Evolutionary conservation across 768 basidiomycete species (phyloP).

Genomic region (Termitomyces sp.): DNA sequence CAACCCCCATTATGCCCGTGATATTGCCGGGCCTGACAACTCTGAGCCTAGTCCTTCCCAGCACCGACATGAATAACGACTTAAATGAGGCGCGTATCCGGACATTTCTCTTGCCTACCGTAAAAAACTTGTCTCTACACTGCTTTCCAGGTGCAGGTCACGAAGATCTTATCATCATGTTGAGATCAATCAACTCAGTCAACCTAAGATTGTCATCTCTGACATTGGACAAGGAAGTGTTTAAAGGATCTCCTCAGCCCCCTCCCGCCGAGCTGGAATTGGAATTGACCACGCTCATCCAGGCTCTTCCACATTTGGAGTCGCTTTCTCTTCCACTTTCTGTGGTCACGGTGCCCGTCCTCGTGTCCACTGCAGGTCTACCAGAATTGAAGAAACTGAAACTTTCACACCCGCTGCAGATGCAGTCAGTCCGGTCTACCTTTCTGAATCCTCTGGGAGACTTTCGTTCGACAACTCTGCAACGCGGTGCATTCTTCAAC

Average conservation of each 20-base stretch:
- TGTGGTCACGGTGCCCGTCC: not conserved
- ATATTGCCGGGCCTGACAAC: constrained; percentile 5
- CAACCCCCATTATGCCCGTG: not conserved
- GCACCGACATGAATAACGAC: not conserved
- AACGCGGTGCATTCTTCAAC: not conserved
- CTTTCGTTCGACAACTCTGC: not conserved
- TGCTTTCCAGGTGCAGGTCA: not conserved
- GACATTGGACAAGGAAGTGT: not conserved
- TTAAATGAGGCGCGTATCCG: not conserved
- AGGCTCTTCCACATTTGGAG: not conserved
- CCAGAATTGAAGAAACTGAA: not conserved
- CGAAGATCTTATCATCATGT: not conserved
- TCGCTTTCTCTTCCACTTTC: constrained; percentile 1
- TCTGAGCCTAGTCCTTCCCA: not conserved
- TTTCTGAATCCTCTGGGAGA: not conserved
- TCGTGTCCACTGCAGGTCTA: not conserved
- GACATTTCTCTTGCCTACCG: constrained; percentile 6
- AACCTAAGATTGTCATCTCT: constrained; percentile 2
- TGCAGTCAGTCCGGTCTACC: not conserved
- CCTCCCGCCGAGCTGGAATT: not conserved
- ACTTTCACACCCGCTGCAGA: not conserved
- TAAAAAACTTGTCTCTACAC: not conserved
- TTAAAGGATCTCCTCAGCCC: not conserved
- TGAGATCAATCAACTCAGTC: not conserved
- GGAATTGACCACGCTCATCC: not conserved